Conservation (phyloP, 2,329 filamentous ascomycete genomes). For the Cladorrhinum sp. region DNA sequence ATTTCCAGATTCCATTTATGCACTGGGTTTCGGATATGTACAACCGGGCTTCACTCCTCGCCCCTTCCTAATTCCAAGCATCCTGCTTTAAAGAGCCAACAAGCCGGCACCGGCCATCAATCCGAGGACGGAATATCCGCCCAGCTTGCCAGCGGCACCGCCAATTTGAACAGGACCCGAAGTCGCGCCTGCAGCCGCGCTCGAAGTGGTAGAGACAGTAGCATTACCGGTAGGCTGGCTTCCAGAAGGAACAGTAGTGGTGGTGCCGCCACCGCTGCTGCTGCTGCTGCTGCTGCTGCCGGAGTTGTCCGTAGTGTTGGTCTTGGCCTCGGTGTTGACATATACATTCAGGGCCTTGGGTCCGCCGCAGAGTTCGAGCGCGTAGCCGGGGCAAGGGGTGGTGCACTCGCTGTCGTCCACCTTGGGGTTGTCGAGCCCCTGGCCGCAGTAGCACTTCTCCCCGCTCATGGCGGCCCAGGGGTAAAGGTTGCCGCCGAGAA, state of each 20-base stretch:
- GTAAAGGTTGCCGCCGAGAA: not conserved
- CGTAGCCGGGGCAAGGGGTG: not conserved
- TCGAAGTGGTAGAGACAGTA: not conserved
- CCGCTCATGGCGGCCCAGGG: not conserved
- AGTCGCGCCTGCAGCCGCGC: not conserved
- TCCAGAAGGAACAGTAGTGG: not conserved
- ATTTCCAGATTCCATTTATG: too few species aligned
- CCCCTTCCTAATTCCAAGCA: not conserved
- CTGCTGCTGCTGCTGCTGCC: too few species aligned
- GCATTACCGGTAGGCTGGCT: too few species aligned
- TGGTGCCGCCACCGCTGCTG: too few species aligned
- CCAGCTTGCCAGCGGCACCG: not conserved
- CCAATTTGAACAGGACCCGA: not conserved
- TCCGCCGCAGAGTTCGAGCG: not conserved
- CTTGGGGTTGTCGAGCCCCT: not conserved
- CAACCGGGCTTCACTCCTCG: not conserved
- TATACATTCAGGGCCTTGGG: not conserved
- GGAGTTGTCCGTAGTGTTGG: not conserved
- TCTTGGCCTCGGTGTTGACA: not conserved
- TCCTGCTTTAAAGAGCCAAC: not conserved
- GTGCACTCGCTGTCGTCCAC: not conserved
- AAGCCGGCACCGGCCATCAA: not conserved
- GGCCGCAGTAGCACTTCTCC: not conserved
- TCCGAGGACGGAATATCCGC: not conserved
- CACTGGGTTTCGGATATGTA: too few species aligned